phyloP scores from a whole-genome alignment of 2,329 filamentous ascomycete species.

The Xylariaceae sp. region DNA sequence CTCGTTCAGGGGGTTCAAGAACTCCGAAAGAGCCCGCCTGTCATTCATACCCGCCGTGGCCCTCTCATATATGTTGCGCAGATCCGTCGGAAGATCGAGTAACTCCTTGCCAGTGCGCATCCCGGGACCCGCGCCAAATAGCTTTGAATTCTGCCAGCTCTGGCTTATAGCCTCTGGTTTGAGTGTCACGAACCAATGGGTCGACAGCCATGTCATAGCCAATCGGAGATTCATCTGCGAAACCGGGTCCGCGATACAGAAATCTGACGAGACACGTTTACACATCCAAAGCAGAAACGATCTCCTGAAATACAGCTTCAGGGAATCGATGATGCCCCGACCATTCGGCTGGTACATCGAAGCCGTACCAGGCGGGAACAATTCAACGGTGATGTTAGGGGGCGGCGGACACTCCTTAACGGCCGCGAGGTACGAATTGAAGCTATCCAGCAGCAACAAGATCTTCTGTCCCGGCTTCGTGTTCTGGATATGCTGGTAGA shows the following conservation, averaged over 20 bases:
- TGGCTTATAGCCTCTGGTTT: not conserved
- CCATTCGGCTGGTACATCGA: slow-evolving; percentile 1
- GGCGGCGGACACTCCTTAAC: not conserved
- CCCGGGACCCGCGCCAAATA: not conserved
- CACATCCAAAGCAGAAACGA: not conserved
- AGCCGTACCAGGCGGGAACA: not conserved
- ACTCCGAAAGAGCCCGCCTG: not conserved
- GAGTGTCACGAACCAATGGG: not conserved
- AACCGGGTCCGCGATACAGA: not conserved
- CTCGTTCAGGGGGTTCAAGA: not conserved
- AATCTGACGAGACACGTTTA: not conserved
- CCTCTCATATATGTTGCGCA: not conserved
- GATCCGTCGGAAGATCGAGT: not conserved
- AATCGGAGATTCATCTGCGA: not conserved
- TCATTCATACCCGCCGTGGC: not conserved
- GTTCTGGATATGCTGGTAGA: not conserved
- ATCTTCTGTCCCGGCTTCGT: not conserved
- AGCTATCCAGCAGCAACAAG: not conserved
- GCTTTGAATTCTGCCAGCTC: not conserved
- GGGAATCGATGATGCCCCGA: not conserved
- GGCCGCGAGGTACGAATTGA: not conserved
- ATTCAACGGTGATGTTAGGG: not conserved
- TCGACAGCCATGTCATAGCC: not conserved
- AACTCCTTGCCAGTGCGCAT: not conserved
- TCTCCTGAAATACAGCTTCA: not conserved